Percentiles rank a stretch among this genome's conserved stretches.
Evolutionary conservation across 352 stramenopile species (phyloP).

Genomic region (Globisporangium mamillatum): DNA sequence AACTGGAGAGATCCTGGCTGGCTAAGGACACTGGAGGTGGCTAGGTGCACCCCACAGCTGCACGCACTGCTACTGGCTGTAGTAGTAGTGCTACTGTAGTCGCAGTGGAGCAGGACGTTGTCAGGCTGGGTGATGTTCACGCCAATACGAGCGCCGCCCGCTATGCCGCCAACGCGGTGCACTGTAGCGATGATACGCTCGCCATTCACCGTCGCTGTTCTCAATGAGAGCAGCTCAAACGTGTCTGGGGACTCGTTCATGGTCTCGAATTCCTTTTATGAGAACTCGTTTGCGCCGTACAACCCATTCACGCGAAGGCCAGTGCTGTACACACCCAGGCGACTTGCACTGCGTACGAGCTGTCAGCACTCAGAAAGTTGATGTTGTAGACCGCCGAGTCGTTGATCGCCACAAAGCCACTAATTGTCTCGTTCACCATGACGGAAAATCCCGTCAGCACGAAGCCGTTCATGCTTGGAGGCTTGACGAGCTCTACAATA

Average conservation of each 20-base stretch:
- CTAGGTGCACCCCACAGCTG: constrained; percentile 31
- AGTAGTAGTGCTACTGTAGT: constrained; percentile 1
- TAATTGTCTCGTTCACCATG: constrained; percentile 22
- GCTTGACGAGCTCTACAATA: constrained; percentile 43
- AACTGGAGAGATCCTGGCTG: constrained; percentile 31
- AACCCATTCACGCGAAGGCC: constrained; percentile 3
- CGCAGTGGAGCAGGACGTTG: constrained; percentile 29
- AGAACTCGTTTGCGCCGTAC: not conserved
- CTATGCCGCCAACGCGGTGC: constrained; percentile 33
- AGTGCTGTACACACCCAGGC: constrained; percentile 17
- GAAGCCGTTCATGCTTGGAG: constrained; percentile 51
- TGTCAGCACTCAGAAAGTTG: constrained; percentile 27
- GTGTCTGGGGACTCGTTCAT: constrained; percentile 5
- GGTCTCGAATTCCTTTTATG: not conserved
- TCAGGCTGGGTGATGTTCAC: constrained; percentile 34
- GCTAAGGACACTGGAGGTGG: constrained; percentile 10
- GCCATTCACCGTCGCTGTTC: constrained; percentile 23
- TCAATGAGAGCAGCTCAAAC: constrained; percentile 20
- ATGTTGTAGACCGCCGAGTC: constrained; percentile 26
- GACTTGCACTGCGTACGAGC: constrained; percentile 33
- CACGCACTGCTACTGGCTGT: constrained; percentile 17
- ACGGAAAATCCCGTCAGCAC: constrained; percentile 44
- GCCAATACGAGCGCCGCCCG: constrained; percentile 23
- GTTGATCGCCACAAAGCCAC: constrained; percentile 20
- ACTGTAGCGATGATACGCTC: constrained; percentile 23